Percentiles rank a stretch among this genome's conserved stretches.
These are phyloP conservation scores for Emmonsia crescens DNA, from an alignment of 2,329 filamentous ascomycete species.

Conservation along the genomic window DNA sequence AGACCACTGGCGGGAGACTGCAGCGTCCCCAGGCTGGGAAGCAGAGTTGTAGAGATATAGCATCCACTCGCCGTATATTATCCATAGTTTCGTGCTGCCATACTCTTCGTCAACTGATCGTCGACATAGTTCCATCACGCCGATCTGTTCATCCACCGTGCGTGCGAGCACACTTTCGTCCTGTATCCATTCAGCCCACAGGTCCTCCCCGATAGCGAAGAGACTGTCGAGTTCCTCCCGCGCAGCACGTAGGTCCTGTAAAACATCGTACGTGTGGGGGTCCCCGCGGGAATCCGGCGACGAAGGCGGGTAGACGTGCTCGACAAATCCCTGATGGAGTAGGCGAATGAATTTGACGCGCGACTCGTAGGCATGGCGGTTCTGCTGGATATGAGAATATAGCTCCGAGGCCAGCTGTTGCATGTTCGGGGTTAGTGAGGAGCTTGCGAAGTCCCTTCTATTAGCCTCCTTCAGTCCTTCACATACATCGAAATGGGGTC, in stretches of 20 bases:
- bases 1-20: constrained; percentile 32
- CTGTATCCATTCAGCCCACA: constrained; percentile 54
- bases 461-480: constrained; percentile 32
- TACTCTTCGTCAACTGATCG: constrained; percentile 52
- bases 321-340: constrained; percentile 37
- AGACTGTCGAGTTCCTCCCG: constrained; percentile 51
- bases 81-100: constrained; percentile 50
- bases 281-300: constrained; percentile 36
- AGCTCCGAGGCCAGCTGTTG: constrained; percentile 33
- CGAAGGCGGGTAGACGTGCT: constrained; percentile 37
- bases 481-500: constrained; percentile 35
- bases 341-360: constrained; percentile 38
- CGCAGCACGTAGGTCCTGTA: constrained; percentile 36
- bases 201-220: constrained; percentile 52
- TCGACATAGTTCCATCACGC: constrained; percentile 49
- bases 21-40: constrained; percentile 25
- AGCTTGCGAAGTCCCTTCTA: constrained; percentile 31
- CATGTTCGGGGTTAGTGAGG: constrained; percentile 31
- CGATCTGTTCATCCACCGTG: constrained; percentile 46
- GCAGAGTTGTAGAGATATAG: constrained; percentile 45
- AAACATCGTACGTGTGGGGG: constrained; percentile 36
- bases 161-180: constrained; percentile 50
- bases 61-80: constrained; percentile 52
- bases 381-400: constrained; percentile 34
- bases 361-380: constrained; percentile 37